Evolutionary conservation across 768 basidiomycete species (phyloP), one percentile per base, ranked within the genome.

Genomic region (Gymnopilus dilepis): DNA sequence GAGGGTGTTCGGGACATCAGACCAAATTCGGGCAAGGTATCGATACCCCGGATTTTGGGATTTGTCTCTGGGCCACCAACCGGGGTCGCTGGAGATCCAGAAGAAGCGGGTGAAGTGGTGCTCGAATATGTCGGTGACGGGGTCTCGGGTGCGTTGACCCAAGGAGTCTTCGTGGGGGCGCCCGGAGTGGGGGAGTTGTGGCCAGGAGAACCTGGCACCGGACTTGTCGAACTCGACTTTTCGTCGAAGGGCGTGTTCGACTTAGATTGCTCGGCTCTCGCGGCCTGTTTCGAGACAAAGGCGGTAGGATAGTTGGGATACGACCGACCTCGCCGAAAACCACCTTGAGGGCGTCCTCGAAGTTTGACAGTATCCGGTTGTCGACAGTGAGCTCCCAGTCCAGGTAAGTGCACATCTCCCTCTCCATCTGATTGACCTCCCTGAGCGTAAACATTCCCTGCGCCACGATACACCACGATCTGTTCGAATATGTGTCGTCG

Each of bases 351-450:
- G 7, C 2, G 3, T 37, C 2, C 34, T 37, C 34, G 7, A 37
- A 37, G 7, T 37, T 37, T 15, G 68, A 63, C 0, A 92, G 76
- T 0, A 86, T 86, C 0, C 78, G 69, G 0, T 86, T 84, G 56
- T 92, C 90, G 56, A 92, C 88, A 43, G 87, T 90, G 7, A 92
- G 79, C 69, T 92, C 90, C 95, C 95, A 97, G 72, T 96, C 95
- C 47, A 99, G 79, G 70, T 98, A 99, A 15, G 34, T 9, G 34
- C 34, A 37, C 34, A 37, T 37, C 34, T 37, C 34, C 34, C 34
- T 37, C 34, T 37, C 34, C 34, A 37, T 37, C 34, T 37, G 34
- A 9, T 37, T 37, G 34, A 37, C 34, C 3, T 37, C 34, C 3
- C 34, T 9, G 2, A 37, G 15, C 2, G 34, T 37, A 15, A 37